These are phyloP conservation scores for Yarrowia keelungensis DNA, from an alignment of 805 yeast genomes.

Conservation along the genomic window DNA sequence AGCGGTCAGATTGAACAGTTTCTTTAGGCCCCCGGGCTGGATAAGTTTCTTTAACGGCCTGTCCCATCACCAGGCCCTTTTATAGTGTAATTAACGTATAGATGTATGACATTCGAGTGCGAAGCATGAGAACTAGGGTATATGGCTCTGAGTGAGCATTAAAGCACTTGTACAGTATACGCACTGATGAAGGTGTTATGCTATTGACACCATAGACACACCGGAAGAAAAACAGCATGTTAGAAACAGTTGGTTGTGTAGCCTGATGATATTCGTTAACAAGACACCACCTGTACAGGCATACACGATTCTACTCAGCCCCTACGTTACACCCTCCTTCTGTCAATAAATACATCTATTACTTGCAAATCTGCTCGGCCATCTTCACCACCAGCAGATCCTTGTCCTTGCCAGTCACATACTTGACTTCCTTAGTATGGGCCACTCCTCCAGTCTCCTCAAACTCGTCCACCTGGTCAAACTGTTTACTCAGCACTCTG, in stretches of 20 bases:
- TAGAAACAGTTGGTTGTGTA: too few species aligned
- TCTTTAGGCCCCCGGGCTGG: too few species aligned
- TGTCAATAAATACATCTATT: slow-evolving; percentile 10
- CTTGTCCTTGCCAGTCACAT: slow-evolving; percentile 18
- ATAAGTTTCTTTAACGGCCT: slow-evolving; percentile 1
- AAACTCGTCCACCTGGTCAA: slow-evolving; percentile 39
- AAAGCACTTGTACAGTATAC: too few species aligned
- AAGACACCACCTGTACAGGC: too few species aligned
- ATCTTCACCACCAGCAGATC: slow-evolving; percentile 25
- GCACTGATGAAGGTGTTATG: too few species aligned
- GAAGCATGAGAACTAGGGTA: too few species aligned
- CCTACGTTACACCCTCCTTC: too few species aligned
- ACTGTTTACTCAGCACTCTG: slow-evolving; percentile 48
- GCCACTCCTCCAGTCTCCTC: slow-evolving; percentile 31
- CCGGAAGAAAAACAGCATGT: too few species aligned
- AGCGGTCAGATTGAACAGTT: slow-evolving; percentile 20
- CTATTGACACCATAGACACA: too few species aligned
- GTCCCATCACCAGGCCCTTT: slow-evolving; percentile 6
- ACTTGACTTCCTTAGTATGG: slow-evolving; percentile 32
- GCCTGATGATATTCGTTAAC: too few species aligned
- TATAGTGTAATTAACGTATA: slow-evolving; percentile 27
- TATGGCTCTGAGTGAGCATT: too few species aligned
- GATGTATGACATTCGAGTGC: background rate
- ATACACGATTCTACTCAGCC: too few species aligned
- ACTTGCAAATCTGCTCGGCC: slow-evolving; percentile 19